Evolutionary conservation across 2,329 filamentous ascomycete genomes (phyloP).

Genomic region (Sporothrix pseudoabietina): DNA sequence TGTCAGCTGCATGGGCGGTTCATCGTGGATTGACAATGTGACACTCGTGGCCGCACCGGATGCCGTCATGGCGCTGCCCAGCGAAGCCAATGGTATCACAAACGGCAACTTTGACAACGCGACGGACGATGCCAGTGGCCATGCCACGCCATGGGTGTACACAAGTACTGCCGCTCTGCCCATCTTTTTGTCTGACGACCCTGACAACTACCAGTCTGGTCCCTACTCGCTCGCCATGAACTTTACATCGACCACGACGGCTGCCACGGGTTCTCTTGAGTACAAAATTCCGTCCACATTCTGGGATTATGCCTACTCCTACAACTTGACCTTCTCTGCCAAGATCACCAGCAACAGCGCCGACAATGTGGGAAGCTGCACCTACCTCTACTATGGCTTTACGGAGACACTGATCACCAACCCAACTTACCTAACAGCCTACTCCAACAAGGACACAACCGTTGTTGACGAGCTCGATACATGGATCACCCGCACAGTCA

Average conservation of each 20-base stretch:
- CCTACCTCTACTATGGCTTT: not conserved
- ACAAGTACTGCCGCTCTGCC: not conserved
- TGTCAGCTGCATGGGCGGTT: not conserved
- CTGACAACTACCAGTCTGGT: not conserved
- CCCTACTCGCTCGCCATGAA: not conserved
- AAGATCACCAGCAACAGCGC: not conserved
- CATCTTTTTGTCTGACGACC: not conserved
- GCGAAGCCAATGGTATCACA: not conserved
- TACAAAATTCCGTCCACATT: not conserved
- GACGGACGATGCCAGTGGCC: not conserved
- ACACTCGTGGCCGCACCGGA: not conserved
- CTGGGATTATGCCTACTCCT: not conserved
- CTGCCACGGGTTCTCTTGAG: not conserved
- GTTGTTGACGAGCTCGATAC: not conserved
- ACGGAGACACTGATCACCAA: not conserved
- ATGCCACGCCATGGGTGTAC: not conserved
- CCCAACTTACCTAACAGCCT: not conserved
- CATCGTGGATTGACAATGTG: not conserved
- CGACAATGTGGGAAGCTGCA: not conserved
- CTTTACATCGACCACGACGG: not conserved
- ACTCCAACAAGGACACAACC: not conserved
- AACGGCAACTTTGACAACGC: not conserved
- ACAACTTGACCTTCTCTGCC: not conserved
- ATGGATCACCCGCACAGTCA: not conserved
- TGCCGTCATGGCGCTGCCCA: not conserved